Conservation (phyloP, 257 asterid genomes). For the Lantana camara region DNA sequence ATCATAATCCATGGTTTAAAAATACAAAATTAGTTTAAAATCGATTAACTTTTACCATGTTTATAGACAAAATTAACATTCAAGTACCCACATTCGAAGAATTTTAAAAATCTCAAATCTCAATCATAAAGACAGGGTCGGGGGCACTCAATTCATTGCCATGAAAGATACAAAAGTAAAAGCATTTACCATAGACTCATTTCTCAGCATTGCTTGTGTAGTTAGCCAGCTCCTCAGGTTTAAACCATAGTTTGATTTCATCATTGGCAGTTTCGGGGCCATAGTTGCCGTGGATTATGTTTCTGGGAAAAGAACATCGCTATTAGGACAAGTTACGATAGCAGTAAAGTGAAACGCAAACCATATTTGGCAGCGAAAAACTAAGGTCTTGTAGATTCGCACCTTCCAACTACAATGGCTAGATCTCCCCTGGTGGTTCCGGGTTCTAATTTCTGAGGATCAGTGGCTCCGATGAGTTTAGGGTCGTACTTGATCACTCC, state of each 20-base stretch:
- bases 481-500: slow-evolving; percentile 95
- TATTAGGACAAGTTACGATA: slow-evolving; percentile 17
- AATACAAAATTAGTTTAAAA: too few relatives aligned
- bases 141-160: too few relatives aligned
- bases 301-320: slow-evolving; percentile 46
- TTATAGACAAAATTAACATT: too few relatives aligned
- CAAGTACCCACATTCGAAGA: too few relatives aligned
- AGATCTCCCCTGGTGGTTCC: slow-evolving; percentile 99
- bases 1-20: too few relatives aligned
- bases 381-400: not conserved
- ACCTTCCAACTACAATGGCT: slow-evolving; percentile 98
- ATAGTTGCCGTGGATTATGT: slow-evolving; percentile 95
- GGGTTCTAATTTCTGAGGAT: slow-evolving; percentile 99
- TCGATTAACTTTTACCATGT: too few relatives aligned
- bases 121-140: too few relatives aligned
- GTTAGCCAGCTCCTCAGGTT: slow-evolving; percentile 84
- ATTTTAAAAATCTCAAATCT: too few relatives aligned
- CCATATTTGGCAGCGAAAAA: slow-evolving; percentile 1
- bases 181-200: slow-evolving; percentile 80
- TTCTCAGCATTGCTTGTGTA: slow-evolving; percentile 86
- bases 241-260: slow-evolving; percentile 94
- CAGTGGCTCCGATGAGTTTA: slow-evolving; percentile 97
- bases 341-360: not conserved
- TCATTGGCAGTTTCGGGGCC: slow-evolving; percentile 99
- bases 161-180: slow-evolving; percentile 15